Evolutionary conservation across 495 filamentous ascomycete species (phyloP).

Genomic region (Aeminium ludgeri): DNA sequence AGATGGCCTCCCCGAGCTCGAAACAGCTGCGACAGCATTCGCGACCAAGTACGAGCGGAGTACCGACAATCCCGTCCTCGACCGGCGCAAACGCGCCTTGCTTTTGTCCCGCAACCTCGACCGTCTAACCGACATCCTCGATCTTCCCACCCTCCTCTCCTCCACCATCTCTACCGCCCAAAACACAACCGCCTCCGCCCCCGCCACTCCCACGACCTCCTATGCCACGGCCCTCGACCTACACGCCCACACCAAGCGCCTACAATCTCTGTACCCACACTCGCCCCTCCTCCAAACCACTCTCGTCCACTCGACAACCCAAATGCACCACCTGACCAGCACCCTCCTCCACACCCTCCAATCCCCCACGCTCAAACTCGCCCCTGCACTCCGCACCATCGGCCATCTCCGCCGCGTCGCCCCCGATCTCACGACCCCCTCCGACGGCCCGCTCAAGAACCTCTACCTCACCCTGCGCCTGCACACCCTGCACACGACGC

Average conservation of each 20-base stretch:
- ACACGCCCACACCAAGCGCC: constrained; percentile 78
- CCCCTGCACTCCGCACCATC: constrained; percentile 78
- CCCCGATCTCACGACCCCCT: constrained; percentile 41
- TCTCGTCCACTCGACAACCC: constrained; percentile 60
- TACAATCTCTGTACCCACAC: constrained; percentile 66
- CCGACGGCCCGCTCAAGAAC: constrained; percentile 51
- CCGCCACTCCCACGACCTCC: constrained; percentile 42
- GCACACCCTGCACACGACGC: constrained; percentile 58
- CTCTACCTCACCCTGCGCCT: constrained; percentile 79
- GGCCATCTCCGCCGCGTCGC: constrained; percentile 80
- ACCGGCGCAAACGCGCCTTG: constrained; percentile 62
- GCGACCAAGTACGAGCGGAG: constrained; percentile 64
- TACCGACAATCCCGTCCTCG: constrained; percentile 56
- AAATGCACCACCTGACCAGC: constrained; percentile 76
- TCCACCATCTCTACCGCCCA: constrained; percentile 46
- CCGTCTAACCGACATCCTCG: constrained; percentile 74
- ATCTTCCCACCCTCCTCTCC: constrained; percentile 72
- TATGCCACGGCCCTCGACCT: constrained; percentile 86
- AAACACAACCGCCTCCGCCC: constrained; percentile 11
- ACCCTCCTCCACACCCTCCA: constrained; percentile 68
- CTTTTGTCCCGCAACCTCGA: constrained; percentile 82
- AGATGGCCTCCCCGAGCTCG: constrained; percentile 58
- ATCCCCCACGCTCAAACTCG: constrained; percentile 64
- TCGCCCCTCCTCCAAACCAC: constrained; percentile 61
- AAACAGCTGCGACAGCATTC: constrained; percentile 61